These are phyloP conservation scores for Rhynchosporium agropyri DNA, from an alignment of 2,329 filamentous ascomycete species.

Conservation along the genomic window DNA sequence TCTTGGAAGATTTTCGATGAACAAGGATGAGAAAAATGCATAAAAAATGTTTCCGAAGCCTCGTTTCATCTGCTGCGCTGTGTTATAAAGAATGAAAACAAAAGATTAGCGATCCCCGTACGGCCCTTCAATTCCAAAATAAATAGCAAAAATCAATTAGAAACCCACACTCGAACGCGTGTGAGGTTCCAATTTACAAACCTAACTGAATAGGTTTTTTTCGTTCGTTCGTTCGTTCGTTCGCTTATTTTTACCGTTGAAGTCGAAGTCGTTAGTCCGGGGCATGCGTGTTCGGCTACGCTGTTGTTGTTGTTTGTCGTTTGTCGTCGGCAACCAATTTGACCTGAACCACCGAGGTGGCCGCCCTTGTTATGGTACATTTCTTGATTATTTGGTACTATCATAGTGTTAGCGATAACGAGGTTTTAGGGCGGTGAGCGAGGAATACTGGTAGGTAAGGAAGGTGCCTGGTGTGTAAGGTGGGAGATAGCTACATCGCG, in stretches of 20 bases:
- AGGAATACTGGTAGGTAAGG: too few species aligned
- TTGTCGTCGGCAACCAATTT: not conserved
- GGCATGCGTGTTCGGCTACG: not conserved
- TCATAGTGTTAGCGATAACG: not conserved
- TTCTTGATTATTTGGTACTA: not conserved
- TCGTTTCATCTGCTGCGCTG: too few species aligned
- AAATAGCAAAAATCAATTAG: conserved; percentile 3
- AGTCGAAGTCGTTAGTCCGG: not conserved
- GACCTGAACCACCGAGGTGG: conserved; percentile 6
- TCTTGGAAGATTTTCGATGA: too few species aligned
- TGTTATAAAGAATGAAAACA: too few species aligned
- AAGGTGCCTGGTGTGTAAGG: too few species aligned
- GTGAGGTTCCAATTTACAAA: conserved; percentile 11
- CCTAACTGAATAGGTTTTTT: conserved; percentile 5
- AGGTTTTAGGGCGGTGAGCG: too few species aligned
- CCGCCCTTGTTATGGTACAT: not conserved
- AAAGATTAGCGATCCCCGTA: too few species aligned
- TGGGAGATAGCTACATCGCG: too few species aligned
- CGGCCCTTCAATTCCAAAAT: too few species aligned
- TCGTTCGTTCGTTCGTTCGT: not conserved
- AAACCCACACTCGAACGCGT: conserved; percentile 6
- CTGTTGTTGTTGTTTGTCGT: not conserved
- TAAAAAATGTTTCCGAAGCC: too few species aligned
- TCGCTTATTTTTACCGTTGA: not conserved
- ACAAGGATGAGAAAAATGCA: too few species aligned